These are phyloP conservation scores for Xylariaceae sp. DNA, from an alignment of 2,329 filamentous ascomycete species.

Conservation along the genomic window DNA sequence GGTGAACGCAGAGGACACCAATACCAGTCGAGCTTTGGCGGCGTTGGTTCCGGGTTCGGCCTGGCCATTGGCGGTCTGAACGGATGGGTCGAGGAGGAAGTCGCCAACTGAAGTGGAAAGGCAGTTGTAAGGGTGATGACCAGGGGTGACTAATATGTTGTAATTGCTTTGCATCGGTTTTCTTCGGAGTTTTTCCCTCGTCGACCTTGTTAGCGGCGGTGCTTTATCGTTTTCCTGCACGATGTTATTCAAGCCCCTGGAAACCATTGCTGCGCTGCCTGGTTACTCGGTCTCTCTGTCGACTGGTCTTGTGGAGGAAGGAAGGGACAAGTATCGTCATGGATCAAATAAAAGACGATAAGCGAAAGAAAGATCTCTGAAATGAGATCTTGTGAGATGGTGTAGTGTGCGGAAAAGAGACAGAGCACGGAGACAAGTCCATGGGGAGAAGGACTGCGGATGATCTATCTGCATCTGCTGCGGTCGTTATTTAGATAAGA, in stretches of 20 bases:
- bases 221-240: conserved; percentile 24
- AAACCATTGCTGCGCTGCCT: no score
- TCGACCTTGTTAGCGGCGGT: conserved; percentile 12
- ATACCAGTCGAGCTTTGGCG: conserved; percentile 60
- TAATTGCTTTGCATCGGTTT: conserved; percentile 34
- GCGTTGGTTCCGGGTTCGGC: conserved; percentile 56
- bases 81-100: conserved; percentile 65
- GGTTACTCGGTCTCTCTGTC: no score
- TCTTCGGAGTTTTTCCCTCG: conserved; percentile 21
- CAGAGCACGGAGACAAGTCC: no score
- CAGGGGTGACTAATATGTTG: conserved; percentile 33
- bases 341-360: background rate
- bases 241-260: conserved; percentile 26
- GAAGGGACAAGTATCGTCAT: conserved; percentile 7
- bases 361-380: no score
- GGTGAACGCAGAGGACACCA: conserved; percentile 60
- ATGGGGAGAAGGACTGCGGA: no score
- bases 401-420: background rate
- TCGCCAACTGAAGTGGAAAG: conserved; percentile 46
- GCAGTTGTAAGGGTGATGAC: background rate
- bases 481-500: no score
- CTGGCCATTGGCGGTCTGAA: conserved; percentile 60
- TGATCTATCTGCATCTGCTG: no score
- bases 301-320: no score
- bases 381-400: conserved; percentile 1